Evolutionary conservation across 805 yeast genomes (phyloP).

Genomic region (Candida fluviatilis): DNA sequence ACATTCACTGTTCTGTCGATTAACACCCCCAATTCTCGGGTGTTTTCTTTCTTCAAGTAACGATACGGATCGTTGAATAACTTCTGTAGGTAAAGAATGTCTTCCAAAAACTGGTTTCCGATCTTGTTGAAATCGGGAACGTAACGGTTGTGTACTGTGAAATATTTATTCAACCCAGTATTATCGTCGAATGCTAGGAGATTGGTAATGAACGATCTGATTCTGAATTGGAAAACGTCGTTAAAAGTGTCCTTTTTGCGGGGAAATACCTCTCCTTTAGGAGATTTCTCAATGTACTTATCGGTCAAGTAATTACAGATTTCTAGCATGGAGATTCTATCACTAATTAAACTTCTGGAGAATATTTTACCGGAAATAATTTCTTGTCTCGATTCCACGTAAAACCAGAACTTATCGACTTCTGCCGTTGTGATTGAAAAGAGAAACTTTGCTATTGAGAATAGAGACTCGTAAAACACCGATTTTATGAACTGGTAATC

Average conservation of each 20-base stretch:
- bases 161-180: conserved; percentile 42
- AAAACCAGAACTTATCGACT: conserved; percentile 32
- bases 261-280: conserved; percentile 23
- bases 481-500: conserved; percentile 15
- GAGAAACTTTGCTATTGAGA: conserved; percentile 20
- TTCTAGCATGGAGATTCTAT: conserved; percentile 37
- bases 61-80: conserved; percentile 34
- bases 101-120: conserved; percentile 27
- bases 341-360: conserved; percentile 22
- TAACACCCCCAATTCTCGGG: conserved; percentile 15
- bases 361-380: conserved; percentile 22
- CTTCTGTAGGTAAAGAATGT: conserved; percentile 25
- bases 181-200: conserved; percentile 37
- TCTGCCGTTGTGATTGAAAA: conserved; percentile 17
- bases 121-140: conserved; percentile 17
- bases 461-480: conserved; percentile 22
- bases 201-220: conserved; percentile 29
- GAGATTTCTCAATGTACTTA: conserved; percentile 15
- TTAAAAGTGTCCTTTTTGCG: conserved; percentile 35
- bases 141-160: conserved; percentile 24
- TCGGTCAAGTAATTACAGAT: conserved; percentile 37
- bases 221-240: conserved; percentile 33
- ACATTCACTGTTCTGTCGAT: conserved; percentile 25
- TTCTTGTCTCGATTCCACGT: conserved; percentile 29
- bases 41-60: conserved; percentile 19